Percentiles rank a stretch among this genome's conserved stretches.
Conservation (phyloP, 106 monocot species). For the Platanthera zijinensis region DNA sequence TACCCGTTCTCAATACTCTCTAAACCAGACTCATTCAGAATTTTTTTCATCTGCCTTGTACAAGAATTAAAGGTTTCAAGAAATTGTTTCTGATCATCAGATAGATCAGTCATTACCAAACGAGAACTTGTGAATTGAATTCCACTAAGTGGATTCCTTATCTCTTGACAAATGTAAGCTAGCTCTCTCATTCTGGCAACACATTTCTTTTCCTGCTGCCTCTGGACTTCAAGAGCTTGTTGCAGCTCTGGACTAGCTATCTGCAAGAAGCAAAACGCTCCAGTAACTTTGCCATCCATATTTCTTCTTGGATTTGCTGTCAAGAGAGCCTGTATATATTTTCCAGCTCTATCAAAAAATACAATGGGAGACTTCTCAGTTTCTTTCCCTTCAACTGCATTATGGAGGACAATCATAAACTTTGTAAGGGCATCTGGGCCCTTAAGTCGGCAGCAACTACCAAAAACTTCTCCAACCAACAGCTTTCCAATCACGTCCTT, state of each 20-base stretch:
- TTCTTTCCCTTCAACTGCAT: slow-evolving; percentile 73
- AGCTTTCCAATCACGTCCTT: slow-evolving; percentile 67
- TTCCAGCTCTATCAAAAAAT: slow-evolving; percentile 80
- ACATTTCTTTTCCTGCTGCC: slow-evolving; percentile 81
- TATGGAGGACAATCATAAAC: slow-evolving; percentile 93
- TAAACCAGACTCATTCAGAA: slow-evolving; percentile 58
- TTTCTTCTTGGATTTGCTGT: slow-evolving; percentile 73
- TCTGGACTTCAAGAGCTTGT: slow-evolving; percentile 80
- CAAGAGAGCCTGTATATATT: slow-evolving; percentile 75
- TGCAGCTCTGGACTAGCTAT: slow-evolving; percentile 86
- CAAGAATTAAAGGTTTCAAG: slow-evolving; percentile 81
- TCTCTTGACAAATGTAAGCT: slow-evolving; percentile 86
- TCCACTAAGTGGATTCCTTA: slow-evolving; percentile 81
- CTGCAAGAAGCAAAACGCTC: slow-evolving; percentile 93
- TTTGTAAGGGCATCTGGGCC: slow-evolving; percentile 89
- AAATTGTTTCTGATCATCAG: slow-evolving; percentile 89
- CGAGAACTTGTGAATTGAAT: slow-evolving; percentile 75
- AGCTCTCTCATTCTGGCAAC: slow-evolving; percentile 84
- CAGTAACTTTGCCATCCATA: slow-evolving; percentile 60
- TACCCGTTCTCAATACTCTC: slow-evolving; percentile 80
- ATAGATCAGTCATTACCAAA: slow-evolving; percentile 67
- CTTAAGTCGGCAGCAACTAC: slow-evolving; percentile 68
- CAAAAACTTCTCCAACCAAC: slow-evolving; percentile 83
- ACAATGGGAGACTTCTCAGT: slow-evolving; percentile 77
- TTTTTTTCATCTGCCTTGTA: slow-evolving; percentile 76